Evolutionary conservation across 495 filamentous ascomycete genomes (phyloP), one percentile per base, ranked within the genome.

Genomic region (Penicillium macrosclerotiorum): DNA sequence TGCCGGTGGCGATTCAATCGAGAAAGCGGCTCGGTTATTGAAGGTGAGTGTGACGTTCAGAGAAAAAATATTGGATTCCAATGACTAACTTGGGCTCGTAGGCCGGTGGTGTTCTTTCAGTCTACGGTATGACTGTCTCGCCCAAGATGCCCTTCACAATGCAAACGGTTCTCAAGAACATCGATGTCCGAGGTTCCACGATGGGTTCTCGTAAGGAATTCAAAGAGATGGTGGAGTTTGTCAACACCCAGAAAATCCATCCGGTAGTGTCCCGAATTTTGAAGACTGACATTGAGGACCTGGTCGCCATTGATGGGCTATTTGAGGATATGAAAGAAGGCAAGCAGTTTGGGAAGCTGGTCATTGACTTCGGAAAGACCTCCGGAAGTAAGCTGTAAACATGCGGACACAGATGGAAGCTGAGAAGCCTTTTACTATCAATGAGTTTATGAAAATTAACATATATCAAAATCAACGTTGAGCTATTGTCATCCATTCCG

Each of bases 181-280:
- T 92, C 36, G 87, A 90, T 52, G 72, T 89, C 6, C 72, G 69
- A 32, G 85, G 85, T 23, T 79, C 73, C 9, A 90, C 85, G 2
- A 89, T 90, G 85, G 88, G 88, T 9, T 86, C 81, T 16, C 78
- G 81, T 33, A 77, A 71, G 52, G 88, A 92, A 63, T 90, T 90
- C 55, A 61, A 66, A 27, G 85, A 88, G 3, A 90, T 91, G 87
- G 72, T 90, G 1, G 77, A 78, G 25, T 90, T 88, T 68, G 83
- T 90, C 27, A 69, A 72, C 3, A 54, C 76, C 16, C 70, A 86
- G 37, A 71, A 78, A 56, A 83, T 90, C 36, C 65, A 64, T 8
- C 86, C 86, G 0, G 76, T 90, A 1, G 73, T 91, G 6, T 78
- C 73, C 34, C 68, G 76, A 38, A 76, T 82, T 2, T 74, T 83